Percentiles rank a stretch among this genome's conserved stretches.
Evolutionary conservation across 805 yeast species (phyloP).

Genomic region (Monosporozyma siamensis): DNA sequence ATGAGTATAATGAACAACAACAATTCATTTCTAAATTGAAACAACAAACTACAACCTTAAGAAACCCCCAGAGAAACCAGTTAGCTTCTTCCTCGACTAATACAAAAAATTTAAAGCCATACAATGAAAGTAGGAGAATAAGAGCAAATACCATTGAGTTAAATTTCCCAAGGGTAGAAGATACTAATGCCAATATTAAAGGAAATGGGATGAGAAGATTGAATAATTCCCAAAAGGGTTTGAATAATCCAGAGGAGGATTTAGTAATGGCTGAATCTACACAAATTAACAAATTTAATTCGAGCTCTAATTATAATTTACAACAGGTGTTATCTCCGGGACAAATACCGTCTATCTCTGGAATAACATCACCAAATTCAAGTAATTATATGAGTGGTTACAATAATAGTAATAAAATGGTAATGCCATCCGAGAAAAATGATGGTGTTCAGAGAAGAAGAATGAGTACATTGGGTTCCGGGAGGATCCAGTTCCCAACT

Average conservation of each 20-base stretch:
- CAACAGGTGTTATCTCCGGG: neutral
- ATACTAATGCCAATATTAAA: too few relatives aligned
- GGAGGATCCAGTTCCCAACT: constrained; percentile 14
- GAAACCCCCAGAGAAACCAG: constrained; percentile 3
- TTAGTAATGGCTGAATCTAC: constrained; percentile 12
- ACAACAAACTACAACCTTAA: constrained; percentile 8
- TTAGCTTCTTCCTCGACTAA: too few relatives aligned
- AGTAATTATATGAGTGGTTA: neutral
- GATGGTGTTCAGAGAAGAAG: constrained; percentile 6
- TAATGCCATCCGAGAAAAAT: too few relatives aligned
- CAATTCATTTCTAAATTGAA: constrained; percentile 18
- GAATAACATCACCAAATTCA: constrained; percentile 1
- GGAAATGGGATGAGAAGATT: too few relatives aligned
- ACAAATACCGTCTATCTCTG: neutral
- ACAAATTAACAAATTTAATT: constrained; percentile 6
- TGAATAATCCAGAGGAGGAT: neutral
- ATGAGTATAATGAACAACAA: constrained; percentile 6
- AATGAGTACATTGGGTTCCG: constrained; percentile 5
- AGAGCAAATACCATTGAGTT: neutral
- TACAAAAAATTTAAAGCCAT: neutral
- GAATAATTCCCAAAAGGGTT: neutral
- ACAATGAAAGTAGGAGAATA: too few relatives aligned
- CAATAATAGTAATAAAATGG: neutral
- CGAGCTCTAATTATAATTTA: neutral
- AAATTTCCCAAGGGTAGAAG: neutral